A percentile compares a stretch with the other conserved stretches of the same genome.
phyloP scores from a whole-genome alignment of 1,284 basidiomycete genomes.

The Malassezia restricta region DNA sequence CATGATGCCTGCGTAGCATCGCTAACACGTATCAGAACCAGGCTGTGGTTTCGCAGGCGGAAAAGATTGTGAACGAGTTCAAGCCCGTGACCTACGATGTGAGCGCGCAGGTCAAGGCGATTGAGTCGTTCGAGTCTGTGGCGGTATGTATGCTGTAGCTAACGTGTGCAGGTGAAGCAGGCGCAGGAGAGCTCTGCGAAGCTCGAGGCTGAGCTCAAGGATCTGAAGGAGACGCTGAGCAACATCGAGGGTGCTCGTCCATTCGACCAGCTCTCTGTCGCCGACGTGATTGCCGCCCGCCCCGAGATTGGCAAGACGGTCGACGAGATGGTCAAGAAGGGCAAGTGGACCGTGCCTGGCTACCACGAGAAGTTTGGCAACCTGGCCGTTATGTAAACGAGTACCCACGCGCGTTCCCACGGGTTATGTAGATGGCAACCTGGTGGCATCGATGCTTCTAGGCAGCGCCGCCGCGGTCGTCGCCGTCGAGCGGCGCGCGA shows the following conservation, averaged over 20 bases:
- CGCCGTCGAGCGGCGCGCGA: no score
- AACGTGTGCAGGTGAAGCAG: slow-evolving; percentile 59
- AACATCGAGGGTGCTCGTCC: slow-evolving; percentile 97
- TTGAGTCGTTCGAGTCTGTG: slow-evolving; percentile 91
- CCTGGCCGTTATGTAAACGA: slow-evolving; percentile 18
- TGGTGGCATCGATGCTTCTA: no score
- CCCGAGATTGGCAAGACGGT: slow-evolving; percentile 84
- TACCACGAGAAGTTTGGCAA: slow-evolving; percentile 46
- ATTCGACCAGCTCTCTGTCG: slow-evolving; percentile 88
- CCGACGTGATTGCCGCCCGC: slow-evolving; percentile 82
- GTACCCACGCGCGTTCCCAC: not conserved
- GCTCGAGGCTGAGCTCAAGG: slow-evolving; percentile 81
- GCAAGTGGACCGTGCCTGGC: slow-evolving; percentile 77
- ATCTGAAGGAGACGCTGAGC: slow-evolving; percentile 81
- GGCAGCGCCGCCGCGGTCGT: no score
- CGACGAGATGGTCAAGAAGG: slow-evolving; percentile 95
- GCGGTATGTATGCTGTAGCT: slow-evolving; percentile 54
- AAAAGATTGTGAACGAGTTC: slow-evolving; percentile 78
- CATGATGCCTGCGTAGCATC: not conserved
- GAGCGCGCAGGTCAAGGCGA: slow-evolving; percentile 76
- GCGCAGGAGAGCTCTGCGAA: slow-evolving; percentile 82
- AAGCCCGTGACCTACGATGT: slow-evolving; percentile 97
- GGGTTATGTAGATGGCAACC: no score
- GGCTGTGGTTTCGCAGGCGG: slow-evolving; percentile 77
- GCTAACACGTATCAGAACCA: slow-evolving; percentile 59